Conservation (phyloP, 176 grass and related monocot genomes). For the Triticum dicoccoides region DNA sequence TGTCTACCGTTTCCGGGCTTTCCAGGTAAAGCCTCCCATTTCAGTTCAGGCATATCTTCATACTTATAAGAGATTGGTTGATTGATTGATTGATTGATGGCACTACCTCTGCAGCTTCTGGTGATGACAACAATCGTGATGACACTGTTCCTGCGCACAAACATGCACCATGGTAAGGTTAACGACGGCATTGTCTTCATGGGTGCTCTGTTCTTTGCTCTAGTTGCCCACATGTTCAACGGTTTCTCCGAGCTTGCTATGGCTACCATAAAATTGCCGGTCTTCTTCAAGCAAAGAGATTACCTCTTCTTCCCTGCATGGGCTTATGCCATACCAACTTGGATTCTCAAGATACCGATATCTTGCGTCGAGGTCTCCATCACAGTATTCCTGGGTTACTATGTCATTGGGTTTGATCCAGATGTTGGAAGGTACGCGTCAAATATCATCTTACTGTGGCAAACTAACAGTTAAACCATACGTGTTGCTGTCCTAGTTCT, state of each 20-base stretch:
- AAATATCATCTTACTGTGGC: not conserved
- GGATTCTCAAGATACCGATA: constrained; percentile 76
- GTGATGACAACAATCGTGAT: constrained; percentile 48
- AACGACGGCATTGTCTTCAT: constrained; percentile 46
- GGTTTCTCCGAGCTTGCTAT: constrained; percentile 72
- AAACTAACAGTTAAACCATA: not conserved
- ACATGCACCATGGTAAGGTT: constrained; percentile 44
- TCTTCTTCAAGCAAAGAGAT: constrained; percentile 82
- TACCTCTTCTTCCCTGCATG: constrained; percentile 69
- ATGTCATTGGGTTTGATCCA: constrained; percentile 69
- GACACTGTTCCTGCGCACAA: constrained; percentile 63
- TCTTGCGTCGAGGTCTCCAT: constrained; percentile 55
- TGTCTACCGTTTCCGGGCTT: constrained; percentile 50
- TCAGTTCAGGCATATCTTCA: not conserved
- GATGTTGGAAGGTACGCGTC: constrained; percentile 50
- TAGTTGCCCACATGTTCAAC: constrained; percentile 54
- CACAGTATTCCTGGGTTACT: constrained; percentile 63
- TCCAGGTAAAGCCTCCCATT: constrained; percentile 41
- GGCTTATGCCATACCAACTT: constrained; percentile 61
- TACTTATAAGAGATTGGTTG: not conserved
- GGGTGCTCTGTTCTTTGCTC: constrained; percentile 59
- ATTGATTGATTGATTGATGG: not conserved
- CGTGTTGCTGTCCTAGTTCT: not conserved
- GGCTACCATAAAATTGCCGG: constrained; percentile 63
- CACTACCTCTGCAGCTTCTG: constrained; percentile 40